Evolutionary conservation across 441 rosid genomes (phyloP).

Genomic region (Kokia cookei): DNA sequence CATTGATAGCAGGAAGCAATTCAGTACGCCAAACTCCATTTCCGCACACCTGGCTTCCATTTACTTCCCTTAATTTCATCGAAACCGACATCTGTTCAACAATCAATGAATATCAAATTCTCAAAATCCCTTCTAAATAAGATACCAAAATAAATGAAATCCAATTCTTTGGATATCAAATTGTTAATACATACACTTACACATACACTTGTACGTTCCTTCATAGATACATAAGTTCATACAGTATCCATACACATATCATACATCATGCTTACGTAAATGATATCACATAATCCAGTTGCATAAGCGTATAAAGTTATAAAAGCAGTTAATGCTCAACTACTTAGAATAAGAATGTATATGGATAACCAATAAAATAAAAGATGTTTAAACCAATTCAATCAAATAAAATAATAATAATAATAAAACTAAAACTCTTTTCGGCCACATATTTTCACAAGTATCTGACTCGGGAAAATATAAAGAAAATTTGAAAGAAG

Average conservation of each 20-base stretch:
- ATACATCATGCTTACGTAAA: background rate
- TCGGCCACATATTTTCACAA: background rate
- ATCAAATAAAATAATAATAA: background rate
- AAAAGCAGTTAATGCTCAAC: background rate
- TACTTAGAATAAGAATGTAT: background rate
- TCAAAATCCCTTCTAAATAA: background rate
- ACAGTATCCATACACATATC: background rate
- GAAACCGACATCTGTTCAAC: conserved; percentile 6
- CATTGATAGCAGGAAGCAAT: conserved; percentile 41
- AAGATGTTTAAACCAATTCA: background rate
- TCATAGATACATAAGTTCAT: background rate
- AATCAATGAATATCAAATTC: background rate
- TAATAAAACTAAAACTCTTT: background rate
- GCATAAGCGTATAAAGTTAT: background rate
- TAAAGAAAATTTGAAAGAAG: background rate
- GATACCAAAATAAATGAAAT: background rate
- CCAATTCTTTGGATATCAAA: background rate
- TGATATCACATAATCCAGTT: background rate
- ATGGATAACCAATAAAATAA: background rate
- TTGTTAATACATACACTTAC: background rate
- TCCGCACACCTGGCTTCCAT: conserved; percentile 1
- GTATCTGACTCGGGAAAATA: background rate
- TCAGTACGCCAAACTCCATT: conserved; percentile 22
- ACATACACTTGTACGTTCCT: background rate
- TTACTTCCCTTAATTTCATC: background rate